Base-by-base conservation (phyloP, 139 green algal species). In the Chlamydomonas urium region DNA sequence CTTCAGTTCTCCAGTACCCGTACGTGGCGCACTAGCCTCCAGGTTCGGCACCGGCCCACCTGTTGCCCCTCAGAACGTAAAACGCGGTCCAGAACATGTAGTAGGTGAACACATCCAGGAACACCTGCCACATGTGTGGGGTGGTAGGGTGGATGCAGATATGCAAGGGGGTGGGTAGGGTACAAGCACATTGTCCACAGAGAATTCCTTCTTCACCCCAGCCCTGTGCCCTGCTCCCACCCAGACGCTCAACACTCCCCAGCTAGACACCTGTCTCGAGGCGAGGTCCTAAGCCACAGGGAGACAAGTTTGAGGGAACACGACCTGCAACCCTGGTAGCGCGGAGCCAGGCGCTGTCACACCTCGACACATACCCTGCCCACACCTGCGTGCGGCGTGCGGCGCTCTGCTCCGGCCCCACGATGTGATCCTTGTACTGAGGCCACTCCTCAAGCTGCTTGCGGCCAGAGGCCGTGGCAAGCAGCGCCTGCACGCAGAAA, bases 11-110 rank as follows among this genome's bases (percentile, higher is more conserved):
- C n/a, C n/a, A n/a, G n/a, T n/a, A n/a, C n/a, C n/a, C n/a, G n/a
- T n/a, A n/a, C n/a, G n/a, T n/a, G n/a, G n/a, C n/a, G n/a, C n/a
- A n/a, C n/a, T n/a, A n/a, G n/a, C n/a, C n/a, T n/a, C n/a, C n/a
- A n/a, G n/a, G n/a, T n/a, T n/a, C n/a, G n/a, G n/a, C n/a, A n/a
- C n/a, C 14, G 35, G 8, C 67, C 8, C 59, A 71, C 71, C 71
- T 56, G 45, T 10, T n/a, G 42, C 85, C 82, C 0, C 85, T 74
- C 31, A 95, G 81, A n/a, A 91, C 87, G 69, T 89, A 96, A 73
- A 93, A 96, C 0, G 89, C 89, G 17, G 81, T 86, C 90, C 89
- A 94, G 59, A 88, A 89, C 71, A 93, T 78, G 61, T 86, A 96
- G 78, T 91, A 96, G 65, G 86, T 65, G 37, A 91, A 83, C 26